Percentiles rank a stretch among this genome's conserved stretches.
Evolutionary conservation across 176 grass and related monocot species (phyloP).

Genomic region (Dactylis glomerata): DNA sequence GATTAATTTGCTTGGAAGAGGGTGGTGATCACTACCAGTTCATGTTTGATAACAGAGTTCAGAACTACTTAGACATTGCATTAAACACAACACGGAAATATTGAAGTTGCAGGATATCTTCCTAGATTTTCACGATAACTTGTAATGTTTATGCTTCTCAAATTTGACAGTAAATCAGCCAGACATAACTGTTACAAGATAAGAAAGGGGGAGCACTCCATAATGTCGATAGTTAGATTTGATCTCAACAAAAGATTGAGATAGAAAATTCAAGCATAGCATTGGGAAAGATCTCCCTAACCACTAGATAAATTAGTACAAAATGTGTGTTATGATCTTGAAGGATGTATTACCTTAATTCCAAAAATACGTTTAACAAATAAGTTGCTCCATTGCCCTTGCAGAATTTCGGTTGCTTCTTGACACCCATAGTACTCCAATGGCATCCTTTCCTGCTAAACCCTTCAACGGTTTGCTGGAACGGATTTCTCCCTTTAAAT

Average conservation of each 20-base stretch:
- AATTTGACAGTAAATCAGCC: background rate
- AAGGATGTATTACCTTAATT: conserved; percentile 4
- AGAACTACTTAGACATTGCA: background rate
- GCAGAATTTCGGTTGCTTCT: background rate
- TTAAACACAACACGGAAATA: background rate
- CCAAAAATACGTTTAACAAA: background rate
- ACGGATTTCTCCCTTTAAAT: background rate
- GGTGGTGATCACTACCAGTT: background rate
- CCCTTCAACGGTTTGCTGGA: background rate
- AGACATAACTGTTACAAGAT: background rate
- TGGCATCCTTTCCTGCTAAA: background rate
- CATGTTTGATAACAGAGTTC: background rate
- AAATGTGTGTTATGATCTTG: background rate
- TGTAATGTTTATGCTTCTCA: background rate
- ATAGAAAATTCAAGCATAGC: background rate
- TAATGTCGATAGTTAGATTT: background rate
- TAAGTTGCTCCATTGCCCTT: background rate
- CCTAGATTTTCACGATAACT: background rate
- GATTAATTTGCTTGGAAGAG: background rate
- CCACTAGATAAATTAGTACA: background rate
- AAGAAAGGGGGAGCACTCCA: background rate
- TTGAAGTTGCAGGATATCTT: background rate
- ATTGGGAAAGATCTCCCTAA: background rate
- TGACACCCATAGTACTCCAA: background rate
- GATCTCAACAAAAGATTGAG: background rate